Evolutionary conservation across 2,329 filamentous ascomycete genomes (phyloP).

Genomic region (Colletotrichum orbiculare): DNA sequence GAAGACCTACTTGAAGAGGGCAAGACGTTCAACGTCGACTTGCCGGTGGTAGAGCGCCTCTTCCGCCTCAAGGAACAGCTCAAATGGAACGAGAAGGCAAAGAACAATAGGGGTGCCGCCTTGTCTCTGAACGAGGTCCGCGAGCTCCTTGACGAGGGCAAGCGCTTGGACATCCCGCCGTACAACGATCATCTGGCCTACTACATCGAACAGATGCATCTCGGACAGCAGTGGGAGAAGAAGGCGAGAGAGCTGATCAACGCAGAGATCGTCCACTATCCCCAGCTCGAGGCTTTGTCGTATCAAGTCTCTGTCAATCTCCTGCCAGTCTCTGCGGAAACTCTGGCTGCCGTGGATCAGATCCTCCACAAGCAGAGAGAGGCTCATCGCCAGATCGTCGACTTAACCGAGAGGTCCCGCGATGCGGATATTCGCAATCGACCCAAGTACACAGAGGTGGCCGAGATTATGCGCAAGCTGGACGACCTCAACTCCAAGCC

Average conservation of each 20-base stretch:
- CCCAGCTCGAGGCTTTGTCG: slow-evolving; percentile 91
- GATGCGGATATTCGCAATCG: slow-evolving; percentile 80
- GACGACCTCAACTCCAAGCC: slow-evolving; percentile 94
- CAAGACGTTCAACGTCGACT: slow-evolving; percentile 88
- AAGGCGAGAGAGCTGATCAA: slow-evolving; percentile 93
- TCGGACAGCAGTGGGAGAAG: slow-evolving; percentile 88
- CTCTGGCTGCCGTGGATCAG: slow-evolving; percentile 83
- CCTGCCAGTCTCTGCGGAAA: slow-evolving; percentile 85
- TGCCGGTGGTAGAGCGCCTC: slow-evolving; percentile 86
- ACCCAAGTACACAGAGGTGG: slow-evolving; percentile 90
- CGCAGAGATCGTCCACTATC: slow-evolving; percentile 92
- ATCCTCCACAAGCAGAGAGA: slow-evolving; percentile 97
- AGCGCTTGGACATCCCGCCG: slow-evolving; percentile 79
- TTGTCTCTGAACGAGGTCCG: slow-evolving; percentile 82
- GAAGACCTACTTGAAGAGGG: slow-evolving; percentile 93
- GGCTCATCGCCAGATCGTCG: slow-evolving; percentile 87
- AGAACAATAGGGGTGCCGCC: slow-evolving; percentile 69
- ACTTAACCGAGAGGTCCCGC: slow-evolving; percentile 81
- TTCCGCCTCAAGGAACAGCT: slow-evolving; percentile 85
- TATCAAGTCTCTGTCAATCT: slow-evolving; percentile 77
- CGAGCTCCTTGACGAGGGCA: slow-evolving; percentile 81
- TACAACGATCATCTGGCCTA: slow-evolving; percentile 83
- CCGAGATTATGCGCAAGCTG: slow-evolving; percentile 86
- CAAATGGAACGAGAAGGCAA: slow-evolving; percentile 87
- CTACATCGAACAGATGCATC: slow-evolving; percentile 79